phyloP scores from a whole-genome alignment of 108 stramenopile genomes.

The Cylindrotheca closterium region DNA sequence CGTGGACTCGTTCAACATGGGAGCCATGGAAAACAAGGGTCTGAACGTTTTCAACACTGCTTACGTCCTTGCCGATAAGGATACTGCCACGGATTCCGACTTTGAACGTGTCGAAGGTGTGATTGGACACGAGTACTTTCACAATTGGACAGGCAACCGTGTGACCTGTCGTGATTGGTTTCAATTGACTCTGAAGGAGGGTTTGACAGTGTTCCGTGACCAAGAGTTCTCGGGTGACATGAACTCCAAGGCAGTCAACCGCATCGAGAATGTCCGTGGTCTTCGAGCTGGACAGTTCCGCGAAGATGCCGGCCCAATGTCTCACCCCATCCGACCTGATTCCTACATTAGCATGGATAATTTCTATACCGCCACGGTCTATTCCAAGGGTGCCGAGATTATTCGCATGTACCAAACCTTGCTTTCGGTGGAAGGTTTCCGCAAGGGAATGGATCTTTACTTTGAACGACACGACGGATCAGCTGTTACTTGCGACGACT shows the following conservation, averaged over 20 bases:
- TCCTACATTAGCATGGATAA: conserved; percentile 95
- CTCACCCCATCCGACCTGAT: conserved; percentile 97
- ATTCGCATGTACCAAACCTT: conserved; percentile 97
- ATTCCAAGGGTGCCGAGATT: conserved; percentile 91
- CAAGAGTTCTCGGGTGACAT: conserved; percentile 92
- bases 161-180: conserved; percentile 99
- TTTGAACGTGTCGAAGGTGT: conserved; percentile 91
- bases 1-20: conserved; percentile 89
- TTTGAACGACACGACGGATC: conserved; percentile 94
- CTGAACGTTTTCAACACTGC: conserved; percentile 97
- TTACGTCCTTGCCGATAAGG: conserved; percentile 89
- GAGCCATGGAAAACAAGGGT: conserved; percentile 98
- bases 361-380: conserved; percentile 89
- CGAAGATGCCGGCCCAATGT: conserved; percentile 93
- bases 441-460: conserved; percentile 96
- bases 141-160: conserved; percentile 97
- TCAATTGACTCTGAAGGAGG: conserved; percentile 97
- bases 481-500: conserved; percentile 98
- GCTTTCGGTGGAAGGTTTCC: conserved; percentile 87
- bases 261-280: conserved; percentile 88
- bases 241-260: conserved; percentile 89
- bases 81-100: conserved; percentile 90
- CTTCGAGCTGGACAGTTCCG: conserved; percentile 86
- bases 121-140: conserved; percentile 97
- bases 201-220: conserved; percentile 96